These are phyloP conservation scores for Talaromyces verruculosus DNA, from an alignment of 2,329 filamentous ascomycete species.

Conservation along the genomic window DNA sequence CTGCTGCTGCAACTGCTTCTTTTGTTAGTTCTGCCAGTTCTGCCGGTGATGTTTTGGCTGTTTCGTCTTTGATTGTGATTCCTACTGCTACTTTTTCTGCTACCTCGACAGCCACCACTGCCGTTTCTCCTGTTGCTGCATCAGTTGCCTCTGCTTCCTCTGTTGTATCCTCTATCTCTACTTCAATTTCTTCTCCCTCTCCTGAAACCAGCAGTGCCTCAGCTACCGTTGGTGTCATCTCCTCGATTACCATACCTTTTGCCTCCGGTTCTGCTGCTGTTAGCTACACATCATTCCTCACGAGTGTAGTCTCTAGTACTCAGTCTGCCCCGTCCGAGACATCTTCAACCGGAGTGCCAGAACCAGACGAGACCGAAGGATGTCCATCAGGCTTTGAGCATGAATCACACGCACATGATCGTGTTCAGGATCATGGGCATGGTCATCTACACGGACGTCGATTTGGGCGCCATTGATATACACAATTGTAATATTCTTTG, in stretches of 20 bases:
- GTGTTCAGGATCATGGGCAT: not conserved
- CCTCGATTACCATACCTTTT: not conserved
- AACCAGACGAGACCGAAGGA: not conserved
- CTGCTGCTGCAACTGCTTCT: not conserved
- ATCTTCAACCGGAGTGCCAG: not conserved
- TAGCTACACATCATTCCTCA: not conserved
- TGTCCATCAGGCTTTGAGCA: not conserved
- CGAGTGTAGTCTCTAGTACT: not conserved
- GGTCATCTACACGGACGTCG: not conserved
- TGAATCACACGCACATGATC: not conserved
- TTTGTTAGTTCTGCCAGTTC: not conserved
- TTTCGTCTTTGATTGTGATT: not conserved
- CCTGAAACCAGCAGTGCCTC: not conserved
- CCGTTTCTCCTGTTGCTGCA: not conserved
- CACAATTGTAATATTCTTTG: not conserved
- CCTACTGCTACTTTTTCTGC: not conserved
- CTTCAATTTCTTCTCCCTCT: not conserved
- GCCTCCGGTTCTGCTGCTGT: not conserved
- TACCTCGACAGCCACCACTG: not conserved
- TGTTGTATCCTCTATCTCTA: not conserved
- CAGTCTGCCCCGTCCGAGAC: not conserved
- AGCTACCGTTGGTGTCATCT: not conserved
- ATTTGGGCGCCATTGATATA: not conserved
- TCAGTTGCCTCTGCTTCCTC: not conserved
- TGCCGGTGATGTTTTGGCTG: not conserved